Base-by-base conservation (phyloP, 805 yeast species). In the Ogataea glucozyma region DNA sequence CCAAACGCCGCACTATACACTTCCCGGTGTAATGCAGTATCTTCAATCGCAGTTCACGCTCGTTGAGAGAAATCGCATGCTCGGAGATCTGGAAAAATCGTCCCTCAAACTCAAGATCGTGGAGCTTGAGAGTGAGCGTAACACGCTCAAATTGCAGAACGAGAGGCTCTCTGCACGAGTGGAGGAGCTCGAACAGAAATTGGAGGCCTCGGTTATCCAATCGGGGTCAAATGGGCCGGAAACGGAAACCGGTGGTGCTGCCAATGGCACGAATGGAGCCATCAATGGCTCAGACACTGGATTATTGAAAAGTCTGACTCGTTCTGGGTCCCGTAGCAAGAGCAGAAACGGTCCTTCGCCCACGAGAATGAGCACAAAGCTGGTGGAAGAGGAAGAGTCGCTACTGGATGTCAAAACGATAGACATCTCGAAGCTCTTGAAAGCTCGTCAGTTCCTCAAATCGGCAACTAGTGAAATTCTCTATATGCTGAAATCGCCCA, bases 1-100 rank as follows among this genome's bases (percentile, higher is more conserved):
- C 48, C 14, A 47, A 26, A 22, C 41, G 11, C 52, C 53, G 31
- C 61, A 62, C 18, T 66, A 66, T 33, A 76, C 82, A 3, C 64
- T 78, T 12, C 83, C 83, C 0, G 83, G 83, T 0, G 77, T 78
- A 17, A 77, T 78, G 64, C 78, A 76, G 53, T 78, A 78, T 53
- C 61, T 78, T 45, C 79, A 80, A 31, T 69, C 76, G n/a, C 83
- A 78, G 48, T 78, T 77, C 58, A 76, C 83, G 18, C 71, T 71
- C 11, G 58, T 64, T 27, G 71, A 66, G 39, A 55, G 60, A 26
- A 65, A 65, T 57, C 70, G 76, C 51, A 75, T 78, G 62, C 64
- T 74, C 62, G 69, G 72, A 44, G 79, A 74, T 54, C 61, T 78
- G 51, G 82, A 78, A 54, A 74, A 71, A 46, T 68, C 76, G 4